Percentiles rank a stretch among this genome's conserved stretches.
Evolutionary conservation across 2,329 filamentous ascomycete species (phyloP).

Genomic region (Beauveria sp.): DNA sequence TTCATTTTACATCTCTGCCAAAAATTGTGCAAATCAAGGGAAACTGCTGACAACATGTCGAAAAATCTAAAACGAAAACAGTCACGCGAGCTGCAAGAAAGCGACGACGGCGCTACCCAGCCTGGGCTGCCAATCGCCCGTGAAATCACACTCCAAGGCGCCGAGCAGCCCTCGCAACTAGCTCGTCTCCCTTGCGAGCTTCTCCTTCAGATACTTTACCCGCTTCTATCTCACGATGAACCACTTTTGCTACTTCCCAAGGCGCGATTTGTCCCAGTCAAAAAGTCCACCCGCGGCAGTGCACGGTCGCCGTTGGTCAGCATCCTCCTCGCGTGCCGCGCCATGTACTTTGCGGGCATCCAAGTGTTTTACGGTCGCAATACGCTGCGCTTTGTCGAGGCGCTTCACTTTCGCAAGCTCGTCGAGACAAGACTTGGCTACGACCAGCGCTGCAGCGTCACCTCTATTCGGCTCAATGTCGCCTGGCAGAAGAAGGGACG

Average conservation of each 20-base stretch:
- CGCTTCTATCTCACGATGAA: background rate
- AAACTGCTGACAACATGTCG: no score
- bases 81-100: background rate
- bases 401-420: background rate
- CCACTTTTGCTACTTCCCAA: background rate
- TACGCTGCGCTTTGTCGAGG: background rate
- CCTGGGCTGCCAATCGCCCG: background rate
- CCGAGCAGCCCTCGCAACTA: background rate
- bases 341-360: slow-evolving; percentile 7
- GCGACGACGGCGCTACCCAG: background rate
- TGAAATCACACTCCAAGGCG: background rate
- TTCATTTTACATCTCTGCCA: background rate
- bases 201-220: background rate
- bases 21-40: background rate
- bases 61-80: background rate
- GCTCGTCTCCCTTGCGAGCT: slow-evolving; percentile 2
- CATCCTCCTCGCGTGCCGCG: slow-evolving; percentile 4
- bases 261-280: background rate
- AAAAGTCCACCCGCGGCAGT: background rate
- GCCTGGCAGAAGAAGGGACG: background rate
- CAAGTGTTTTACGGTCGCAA: background rate
- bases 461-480: background rate
- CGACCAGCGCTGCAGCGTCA: background rate
- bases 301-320: slow-evolving; percentile 5
- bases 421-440: no score